Base-by-base conservation (phyloP, 1,284 basidiomycete species). In the Agroathelia rolfsii region DNA sequence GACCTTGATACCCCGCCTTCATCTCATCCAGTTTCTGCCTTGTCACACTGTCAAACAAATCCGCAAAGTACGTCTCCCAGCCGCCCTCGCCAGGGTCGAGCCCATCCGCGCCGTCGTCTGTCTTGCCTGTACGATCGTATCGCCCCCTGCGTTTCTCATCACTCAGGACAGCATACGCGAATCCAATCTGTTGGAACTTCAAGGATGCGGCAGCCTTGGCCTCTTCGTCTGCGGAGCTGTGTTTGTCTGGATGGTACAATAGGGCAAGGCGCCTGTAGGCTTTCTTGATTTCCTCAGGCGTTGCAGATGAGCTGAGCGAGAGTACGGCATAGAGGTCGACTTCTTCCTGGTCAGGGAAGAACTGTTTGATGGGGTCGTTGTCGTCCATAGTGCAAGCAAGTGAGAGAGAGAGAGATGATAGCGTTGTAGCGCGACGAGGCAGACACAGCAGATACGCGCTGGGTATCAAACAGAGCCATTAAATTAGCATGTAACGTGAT, bases 1-100 rank as follows among this genome's bases (percentile, higher is more conserved):
- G 45, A 84, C 92, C 87, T 66, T 95, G 89, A 57, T 96, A 96
- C 49, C 76, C 76, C 43, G 74, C 74, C 69, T 87, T 92, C 70
- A 92, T 74, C 49, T 94, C 84, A 45, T 94, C 88, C 27, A 96
- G 64, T 49, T 78, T 82, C 41, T 76, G 76, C 43, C 77, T 74
- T 35, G 87, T 93, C 12, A 94, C 84, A 28, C 75, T 66, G 45
- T 93, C 82, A 43, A 89, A 95, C 45, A 95, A 58, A 36, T 82
- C 79, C 50, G 82, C 78, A 49, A 95, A 96, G 59, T 96, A 96
- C 11, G 81, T 72, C 44, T 89, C 86, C 92, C 92, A 96, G 4
- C 88, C 87, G 38, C 50, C 51, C 43, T 86, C 86, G 4, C 73
- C 85, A n/a, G 69, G 69, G 11, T 61, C 72, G 30, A 80, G 50